Evolutionary conservation across 495 filamentous ascomycete genomes (phyloP), one percentile per base, ranked within the genome.

Genomic region (Penicillium pancosmium): DNA sequence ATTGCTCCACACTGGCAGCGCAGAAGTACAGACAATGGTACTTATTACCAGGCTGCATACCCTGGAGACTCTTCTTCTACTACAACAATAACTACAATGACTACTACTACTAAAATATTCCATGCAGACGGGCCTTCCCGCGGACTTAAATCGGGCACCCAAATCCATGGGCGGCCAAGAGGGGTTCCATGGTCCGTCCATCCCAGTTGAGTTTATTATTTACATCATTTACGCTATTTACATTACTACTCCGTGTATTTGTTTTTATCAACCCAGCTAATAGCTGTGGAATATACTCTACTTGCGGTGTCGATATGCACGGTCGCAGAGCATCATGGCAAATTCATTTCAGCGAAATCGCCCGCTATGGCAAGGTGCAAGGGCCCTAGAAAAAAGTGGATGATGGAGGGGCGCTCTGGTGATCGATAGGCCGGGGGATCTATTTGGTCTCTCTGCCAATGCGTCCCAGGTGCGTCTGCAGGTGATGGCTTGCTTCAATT

Each of bases 341-440:
- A 19, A 8, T 25, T 3, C 16, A 31, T 31, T 7, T 9, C 27
- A 31, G 27, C 27, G 27, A 31, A 31, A 31, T 31, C 27, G 27
- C 27, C 27, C 23, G 23, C 23, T 23, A 23, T 23, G 23, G 23
- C 23, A 31, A 12, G 35, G 60, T 43, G 35, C 50, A 55, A 40
- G 35, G 35, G 25, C 50, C 53, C 51, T 43, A 5, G 4, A 7
- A 12, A 38, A 38, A 38, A 38, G 36, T 38, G 16, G 52, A 35
- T 54, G 56, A 56, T 64, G 65, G 65, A 67, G 65, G 65, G 65
- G 65, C 27, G 41, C 19, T 31, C 53, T 55, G 11, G 59, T 62
- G 56, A 62, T 64, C 65, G 61, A 67, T 67, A 67, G 65, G 65
- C 46, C 50, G 23, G 54, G 33, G 19, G 9, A 13, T 36, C 27